phyloP scores from a whole-genome alignment of 2,329 filamentous ascomycete genomes.

The Penicillium sp. region DNA sequence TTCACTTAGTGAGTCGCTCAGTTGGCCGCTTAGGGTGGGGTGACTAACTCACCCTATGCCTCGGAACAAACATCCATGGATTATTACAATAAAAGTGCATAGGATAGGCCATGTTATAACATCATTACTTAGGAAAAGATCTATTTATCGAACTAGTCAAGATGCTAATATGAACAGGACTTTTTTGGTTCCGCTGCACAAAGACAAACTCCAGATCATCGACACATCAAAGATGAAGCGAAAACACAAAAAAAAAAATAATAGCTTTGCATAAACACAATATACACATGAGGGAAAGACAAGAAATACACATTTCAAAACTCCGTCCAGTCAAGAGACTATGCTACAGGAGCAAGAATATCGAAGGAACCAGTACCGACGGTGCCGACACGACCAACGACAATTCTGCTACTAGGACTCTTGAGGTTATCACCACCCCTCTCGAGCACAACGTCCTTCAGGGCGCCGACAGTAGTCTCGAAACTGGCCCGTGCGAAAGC shows the following conservation, averaged over 20 bases:
- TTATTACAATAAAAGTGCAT: neutral
- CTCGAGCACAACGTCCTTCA: constrained; percentile 88
- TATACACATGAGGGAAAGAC: constrained; percentile 27
- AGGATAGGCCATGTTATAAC: neutral
- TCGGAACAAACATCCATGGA: too few relatives aligned
- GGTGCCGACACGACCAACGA: constrained; percentile 77
- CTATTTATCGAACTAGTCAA: constrained; percentile 25
- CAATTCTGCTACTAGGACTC: constrained; percentile 82
- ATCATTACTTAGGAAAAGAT: constrained; percentile 15
- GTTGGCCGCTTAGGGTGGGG: too few relatives aligned
- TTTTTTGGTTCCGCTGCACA: constrained; percentile 40
- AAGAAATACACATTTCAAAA: constrained; percentile 21
- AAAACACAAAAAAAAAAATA: constrained; percentile 15
- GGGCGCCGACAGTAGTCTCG: constrained; percentile 91
- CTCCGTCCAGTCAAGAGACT: constrained; percentile 23
- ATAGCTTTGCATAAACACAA: constrained; percentile 22
- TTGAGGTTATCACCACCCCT: constrained; percentile 85
- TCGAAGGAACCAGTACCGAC: constrained; percentile 93
- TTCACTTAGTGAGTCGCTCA: too few relatives aligned
- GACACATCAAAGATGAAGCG: constrained; percentile 33
- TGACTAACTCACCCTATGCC: too few relatives aligned
- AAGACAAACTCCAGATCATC: constrained; percentile 41
- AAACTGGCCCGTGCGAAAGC: constrained; percentile 99
- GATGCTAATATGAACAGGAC: constrained; percentile 35
- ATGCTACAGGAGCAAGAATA: constrained; percentile 62